These are phyloP conservation scores for Clarireedia paspali DNA, from an alignment of 2,329 filamentous ascomycete genomes.

Conservation along the genomic window DNA sequence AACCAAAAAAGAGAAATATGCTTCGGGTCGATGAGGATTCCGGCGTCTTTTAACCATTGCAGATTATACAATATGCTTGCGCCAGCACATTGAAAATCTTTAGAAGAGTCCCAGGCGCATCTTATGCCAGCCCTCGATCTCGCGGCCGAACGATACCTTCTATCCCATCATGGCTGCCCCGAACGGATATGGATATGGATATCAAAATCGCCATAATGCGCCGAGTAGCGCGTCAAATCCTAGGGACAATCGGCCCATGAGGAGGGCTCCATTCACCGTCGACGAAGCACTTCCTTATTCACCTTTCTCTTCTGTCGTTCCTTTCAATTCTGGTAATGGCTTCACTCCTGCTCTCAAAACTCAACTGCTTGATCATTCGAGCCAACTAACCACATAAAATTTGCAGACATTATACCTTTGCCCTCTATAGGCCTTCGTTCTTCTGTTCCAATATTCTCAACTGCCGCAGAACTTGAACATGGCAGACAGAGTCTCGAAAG, in stretches of 20 bases:
- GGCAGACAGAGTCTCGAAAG: slow-evolving; percentile 50
- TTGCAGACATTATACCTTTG: slow-evolving; percentile 56
- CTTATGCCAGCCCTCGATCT: background rate
- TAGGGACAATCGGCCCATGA: background rate
- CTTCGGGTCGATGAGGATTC: no score
- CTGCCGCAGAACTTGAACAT: slow-evolving; percentile 44
- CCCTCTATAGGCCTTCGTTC: slow-evolving; percentile 49
- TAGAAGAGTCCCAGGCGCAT: background rate
- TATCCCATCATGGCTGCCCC: slow-evolving; percentile 1
- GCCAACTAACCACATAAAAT: slow-evolving; percentile 15
- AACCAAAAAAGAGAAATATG: no score
- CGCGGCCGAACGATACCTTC: background rate
- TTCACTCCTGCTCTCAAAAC: background rate
- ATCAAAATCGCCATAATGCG: slow-evolving; percentile 1
- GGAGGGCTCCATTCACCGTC: slow-evolving; percentile 48
- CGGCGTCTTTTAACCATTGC: background rate
- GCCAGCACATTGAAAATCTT: background rate
- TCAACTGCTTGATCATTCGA: background rate
- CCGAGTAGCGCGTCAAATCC: background rate
- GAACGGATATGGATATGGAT: slow-evolving; percentile 1
- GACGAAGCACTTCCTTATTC: slow-evolving; percentile 76
- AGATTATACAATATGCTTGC: background rate
- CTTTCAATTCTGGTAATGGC: slow-evolving; percentile 63
- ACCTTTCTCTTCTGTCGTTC: slow-evolving; percentile 71
- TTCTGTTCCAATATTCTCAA: slow-evolving; percentile 44